Evolutionary conservation across 139 green algal genomes (phyloP).

Genomic region (Micractinium conductrix): DNA sequence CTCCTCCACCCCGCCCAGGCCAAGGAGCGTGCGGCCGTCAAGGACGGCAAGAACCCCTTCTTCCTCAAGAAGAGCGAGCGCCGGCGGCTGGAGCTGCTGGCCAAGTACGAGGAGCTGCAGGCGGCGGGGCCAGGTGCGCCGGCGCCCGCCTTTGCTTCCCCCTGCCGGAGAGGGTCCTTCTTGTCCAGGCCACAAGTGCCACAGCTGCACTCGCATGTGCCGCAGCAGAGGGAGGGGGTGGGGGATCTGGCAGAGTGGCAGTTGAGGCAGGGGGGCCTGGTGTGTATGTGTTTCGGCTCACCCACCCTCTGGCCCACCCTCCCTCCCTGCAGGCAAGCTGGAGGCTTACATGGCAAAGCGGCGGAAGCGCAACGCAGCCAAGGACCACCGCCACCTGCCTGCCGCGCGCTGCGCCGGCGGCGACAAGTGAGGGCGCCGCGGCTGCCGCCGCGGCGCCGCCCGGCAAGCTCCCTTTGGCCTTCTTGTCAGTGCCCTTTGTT

Average conservation of each 20-base stretch:
- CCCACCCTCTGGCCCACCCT: neutral
- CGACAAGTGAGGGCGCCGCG: too few species aligned
- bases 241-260: too few species aligned
- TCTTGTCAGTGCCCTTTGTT: too few species aligned
- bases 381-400: slow-evolving; percentile 85
- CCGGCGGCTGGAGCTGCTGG: slow-evolving; percentile 69
- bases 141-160: too few species aligned
- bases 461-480: too few species aligned
- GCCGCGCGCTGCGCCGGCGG: slow-evolving; percentile 9
- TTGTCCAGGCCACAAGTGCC: too few species aligned
- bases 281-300: neutral
- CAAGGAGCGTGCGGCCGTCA: slow-evolving; percentile 65
- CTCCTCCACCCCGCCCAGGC: slow-evolving; percentile 28
- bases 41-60: slow-evolving; percentile 76
- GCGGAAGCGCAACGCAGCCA: slow-evolving; percentile 86
- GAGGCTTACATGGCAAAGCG: slow-evolving; percentile 91
- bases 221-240: neutral
- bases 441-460: too few species aligned
- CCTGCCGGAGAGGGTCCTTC: too few species aligned
- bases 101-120: slow-evolving; percentile 86
- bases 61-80: slow-evolving; percentile 77
- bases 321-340: slow-evolving; percentile 57
- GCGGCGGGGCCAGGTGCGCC: too few species aligned
- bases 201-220: too few species aligned
- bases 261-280: too few species aligned